phyloP scores from a whole-genome alignment of 1,284 basidiomycete genomes.

The Athelia psychrophila region DNA sequence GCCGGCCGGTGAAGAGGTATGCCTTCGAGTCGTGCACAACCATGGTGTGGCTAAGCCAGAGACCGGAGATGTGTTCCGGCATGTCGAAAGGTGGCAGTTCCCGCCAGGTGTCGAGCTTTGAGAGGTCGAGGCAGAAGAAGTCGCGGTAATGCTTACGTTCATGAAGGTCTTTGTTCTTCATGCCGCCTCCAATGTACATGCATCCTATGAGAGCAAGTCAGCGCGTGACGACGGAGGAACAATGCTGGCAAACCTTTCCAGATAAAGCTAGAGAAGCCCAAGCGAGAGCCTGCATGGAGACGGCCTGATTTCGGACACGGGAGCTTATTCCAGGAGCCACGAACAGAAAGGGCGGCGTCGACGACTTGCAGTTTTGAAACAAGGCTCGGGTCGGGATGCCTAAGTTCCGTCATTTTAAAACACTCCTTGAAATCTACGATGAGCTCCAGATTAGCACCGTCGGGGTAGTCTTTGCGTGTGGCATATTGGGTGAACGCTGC shows the following conservation, averaged over 20 bases:
- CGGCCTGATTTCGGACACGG: slow-evolving; percentile 15
- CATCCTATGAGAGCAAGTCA: slow-evolving; percentile 17
- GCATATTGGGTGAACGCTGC: neutral
- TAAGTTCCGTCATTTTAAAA: neutral
- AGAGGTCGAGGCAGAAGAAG: slow-evolving; percentile 29
- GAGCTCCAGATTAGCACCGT: neutral
- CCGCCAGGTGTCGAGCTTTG: slow-evolving; percentile 26
- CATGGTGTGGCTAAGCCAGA: slow-evolving; percentile 12
- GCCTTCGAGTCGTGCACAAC: slow-evolving; percentile 27
- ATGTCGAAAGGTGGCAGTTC: slow-evolving; percentile 21
- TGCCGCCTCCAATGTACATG: slow-evolving; percentile 32
- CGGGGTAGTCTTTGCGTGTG: neutral
- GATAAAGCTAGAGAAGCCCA: slow-evolving; percentile 21
- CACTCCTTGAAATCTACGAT: neutral
- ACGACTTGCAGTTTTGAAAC: slow-evolving; percentile 13
- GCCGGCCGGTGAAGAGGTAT: slow-evolving; percentile 27
- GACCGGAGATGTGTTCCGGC: slow-evolving; percentile 18
- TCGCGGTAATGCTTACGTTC: slow-evolving; percentile 23
- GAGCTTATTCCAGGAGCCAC: slow-evolving; percentile 25
- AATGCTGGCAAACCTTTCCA: slow-evolving; percentile 15
- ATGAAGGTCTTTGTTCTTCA: slow-evolving; percentile 10
- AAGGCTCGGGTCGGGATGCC: slow-evolving; percentile 21
- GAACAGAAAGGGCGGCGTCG: slow-evolving; percentile 19
- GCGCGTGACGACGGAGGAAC: neutral
- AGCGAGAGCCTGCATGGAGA: slow-evolving; percentile 8